Evolutionary conservation across 2,329 filamentous ascomycete genomes (phyloP).

Genomic region (Trichoderma harzianum): DNA sequence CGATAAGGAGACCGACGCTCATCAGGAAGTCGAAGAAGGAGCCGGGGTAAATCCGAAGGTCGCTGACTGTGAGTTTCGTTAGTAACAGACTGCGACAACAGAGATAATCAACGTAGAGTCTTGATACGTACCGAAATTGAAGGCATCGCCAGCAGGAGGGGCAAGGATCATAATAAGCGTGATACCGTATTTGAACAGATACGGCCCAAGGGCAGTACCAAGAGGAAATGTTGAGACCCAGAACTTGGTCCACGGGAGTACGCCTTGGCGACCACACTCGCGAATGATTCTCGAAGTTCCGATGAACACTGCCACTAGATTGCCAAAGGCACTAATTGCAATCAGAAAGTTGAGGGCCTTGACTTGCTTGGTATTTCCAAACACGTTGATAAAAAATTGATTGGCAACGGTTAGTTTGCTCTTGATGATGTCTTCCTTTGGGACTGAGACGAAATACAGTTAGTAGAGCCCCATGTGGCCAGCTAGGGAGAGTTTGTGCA

Average conservation of each 20-base stretch:
- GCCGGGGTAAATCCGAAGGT: slow-evolving; percentile 55
- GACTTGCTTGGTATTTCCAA: slow-evolving; percentile 47
- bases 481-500: not conserved
- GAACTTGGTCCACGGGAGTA: slow-evolving; percentile 56
- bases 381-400: slow-evolving; percentile 58
- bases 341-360: slow-evolving; percentile 57
- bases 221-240: slow-evolving; percentile 64
- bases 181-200: slow-evolving; percentile 54
- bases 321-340: slow-evolving; percentile 56
- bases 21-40: slow-evolving; percentile 57
- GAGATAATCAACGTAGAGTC: not conserved
- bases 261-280: slow-evolving; percentile 60
- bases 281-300: slow-evolving; percentile 55
- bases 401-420: slow-evolving; percentile 54
- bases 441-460: slow-evolving; percentile 33
- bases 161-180: slow-evolving; percentile 59
- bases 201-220: slow-evolving; percentile 59
- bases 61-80: slow-evolving; percentile 48
- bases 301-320: slow-evolving; percentile 54
- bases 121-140: slow-evolving; percentile 51
- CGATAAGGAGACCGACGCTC: slow-evolving; percentile 54
- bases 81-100: not conserved
- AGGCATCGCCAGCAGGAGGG: slow-evolving; percentile 61
- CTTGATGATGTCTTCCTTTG: slow-evolving; percentile 50
- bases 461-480: not conserved